Conservation (phyloP, 225 moss, liverwort and hornwort species). For the Sphagnum tenellum region DNA sequence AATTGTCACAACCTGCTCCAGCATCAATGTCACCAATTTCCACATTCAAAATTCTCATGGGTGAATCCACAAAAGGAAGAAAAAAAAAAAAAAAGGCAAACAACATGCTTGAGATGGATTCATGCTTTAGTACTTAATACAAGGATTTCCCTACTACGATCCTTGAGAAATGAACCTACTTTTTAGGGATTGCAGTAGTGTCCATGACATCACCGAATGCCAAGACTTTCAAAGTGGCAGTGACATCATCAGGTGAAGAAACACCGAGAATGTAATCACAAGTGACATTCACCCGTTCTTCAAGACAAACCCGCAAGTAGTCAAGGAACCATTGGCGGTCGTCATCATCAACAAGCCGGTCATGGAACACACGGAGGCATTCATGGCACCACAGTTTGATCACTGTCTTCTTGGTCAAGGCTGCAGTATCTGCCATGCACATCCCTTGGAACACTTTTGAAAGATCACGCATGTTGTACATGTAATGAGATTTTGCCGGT, state of each 20-base stretch:
- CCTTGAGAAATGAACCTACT: conserved; percentile 9
- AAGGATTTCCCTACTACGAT: too few species aligned
- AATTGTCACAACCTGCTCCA: too few species aligned
- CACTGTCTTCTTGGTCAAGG: conserved; percentile 41
- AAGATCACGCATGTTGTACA: conserved; percentile 59
- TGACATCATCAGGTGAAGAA: conserved; percentile 24
- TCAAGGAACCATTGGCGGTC: conserved; percentile 58
- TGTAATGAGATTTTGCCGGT: conserved; percentile 62
- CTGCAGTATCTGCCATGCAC: conserved; percentile 32
- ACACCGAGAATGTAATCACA: conserved; percentile 45
- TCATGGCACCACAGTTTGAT: conserved; percentile 62
- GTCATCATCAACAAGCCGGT: conserved; percentile 52
- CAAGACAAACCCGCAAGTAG: conserved; percentile 42
- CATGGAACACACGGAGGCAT: conserved; percentile 56
- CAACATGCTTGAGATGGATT: too few species aligned
- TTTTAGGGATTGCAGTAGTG: conserved; percentile 43
- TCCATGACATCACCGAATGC: conserved; percentile 63
- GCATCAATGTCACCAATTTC: too few species aligned
- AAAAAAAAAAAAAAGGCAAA: too few species aligned
- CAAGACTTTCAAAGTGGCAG: conserved; percentile 29
- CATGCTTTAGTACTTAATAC: too few species aligned
- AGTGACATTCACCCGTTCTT: conserved; percentile 30
- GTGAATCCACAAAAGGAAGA: too few species aligned
- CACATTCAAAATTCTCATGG: too few species aligned
- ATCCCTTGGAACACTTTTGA: conserved; percentile 66